Evolutionary conservation across 257 asterid species (phyloP).

Genomic region (Solanum etuberosum): DNA sequence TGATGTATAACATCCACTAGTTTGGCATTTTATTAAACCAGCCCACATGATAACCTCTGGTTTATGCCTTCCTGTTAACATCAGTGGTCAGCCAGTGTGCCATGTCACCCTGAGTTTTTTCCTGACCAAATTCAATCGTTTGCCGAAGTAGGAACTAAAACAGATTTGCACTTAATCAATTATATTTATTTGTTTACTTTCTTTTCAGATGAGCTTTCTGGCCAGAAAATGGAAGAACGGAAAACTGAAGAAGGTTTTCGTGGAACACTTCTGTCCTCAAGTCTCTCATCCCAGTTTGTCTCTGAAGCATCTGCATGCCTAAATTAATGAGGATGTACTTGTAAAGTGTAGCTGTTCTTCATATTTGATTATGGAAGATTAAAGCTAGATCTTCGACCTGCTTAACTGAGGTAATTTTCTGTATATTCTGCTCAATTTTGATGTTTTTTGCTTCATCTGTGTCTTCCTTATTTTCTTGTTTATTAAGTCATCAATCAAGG

Average conservation of each 20-base stretch:
- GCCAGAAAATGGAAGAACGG: slow-evolving; percentile 41
- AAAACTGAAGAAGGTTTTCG: slow-evolving; percentile 83
- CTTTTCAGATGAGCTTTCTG: slow-evolving; percentile 75
- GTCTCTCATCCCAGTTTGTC: slow-evolving; percentile 45
- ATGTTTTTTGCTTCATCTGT: not conserved
- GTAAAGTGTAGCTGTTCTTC: not conserved
- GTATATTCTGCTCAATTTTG: not conserved
- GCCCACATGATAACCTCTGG: not conserved
- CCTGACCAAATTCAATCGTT: not conserved
- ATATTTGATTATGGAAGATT: not conserved
- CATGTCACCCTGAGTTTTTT: not conserved
- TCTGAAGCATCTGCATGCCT: slow-evolving; percentile 47
- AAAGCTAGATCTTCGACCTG: not conserved
- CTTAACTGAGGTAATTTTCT: not conserved
- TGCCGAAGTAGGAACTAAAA: not conserved
- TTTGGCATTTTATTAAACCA: not conserved
- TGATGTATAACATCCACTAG: not conserved
- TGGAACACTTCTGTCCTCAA: slow-evolving; percentile 87
- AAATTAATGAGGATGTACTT: slow-evolving; percentile 20
- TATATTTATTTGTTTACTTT: not conserved
- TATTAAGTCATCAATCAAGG: not conserved
- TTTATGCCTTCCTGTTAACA: not conserved
- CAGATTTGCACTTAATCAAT: not conserved
- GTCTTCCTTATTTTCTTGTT: not conserved
- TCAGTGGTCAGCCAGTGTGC: not conserved